Conservation (phyloP, 192 early-diverging fungal genomes). For the Gamsiella multidivaricata region DNA sequence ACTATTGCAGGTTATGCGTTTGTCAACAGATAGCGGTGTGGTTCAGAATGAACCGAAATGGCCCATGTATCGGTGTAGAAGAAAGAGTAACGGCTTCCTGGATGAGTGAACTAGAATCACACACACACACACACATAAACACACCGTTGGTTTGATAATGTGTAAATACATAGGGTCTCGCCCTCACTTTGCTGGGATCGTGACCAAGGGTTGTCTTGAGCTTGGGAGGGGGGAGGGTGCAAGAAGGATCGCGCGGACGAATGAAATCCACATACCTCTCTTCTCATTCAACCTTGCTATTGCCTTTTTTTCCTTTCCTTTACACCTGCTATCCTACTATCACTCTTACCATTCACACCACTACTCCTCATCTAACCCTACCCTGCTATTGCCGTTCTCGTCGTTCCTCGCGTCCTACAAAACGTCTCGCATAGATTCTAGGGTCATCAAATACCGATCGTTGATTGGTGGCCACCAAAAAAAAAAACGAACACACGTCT, state of each 20-base stretch:
- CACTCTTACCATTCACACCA: too few species aligned
- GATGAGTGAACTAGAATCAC: slow-evolving; percentile 43
- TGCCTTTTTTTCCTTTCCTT: too few species aligned
- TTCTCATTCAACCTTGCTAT: too few species aligned
- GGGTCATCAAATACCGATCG: too few species aligned
- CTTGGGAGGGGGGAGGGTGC: background rate
- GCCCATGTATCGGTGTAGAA: background rate
- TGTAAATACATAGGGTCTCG: too few species aligned
- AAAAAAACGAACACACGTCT: background rate
- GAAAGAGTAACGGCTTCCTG: background rate
- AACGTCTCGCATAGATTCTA: too few species aligned
- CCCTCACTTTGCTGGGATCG: background rate
- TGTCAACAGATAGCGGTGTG: background rate
- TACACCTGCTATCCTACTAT: too few species aligned
- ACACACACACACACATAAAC: slow-evolving; percentile 11
- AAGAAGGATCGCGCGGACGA: too few species aligned
- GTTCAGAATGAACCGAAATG: slow-evolving; percentile 15
- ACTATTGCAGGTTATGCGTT: background rate
- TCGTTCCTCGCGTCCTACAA: too few species aligned
- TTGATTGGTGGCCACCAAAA: slow-evolving; percentile 3
- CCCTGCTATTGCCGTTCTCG: too few species aligned
- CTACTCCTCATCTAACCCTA: too few species aligned
- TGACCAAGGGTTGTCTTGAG: background rate
- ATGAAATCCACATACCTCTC: too few species aligned
- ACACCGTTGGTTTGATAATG: slow-evolving; percentile 20